Conservation (phyloP, 2,329 filamentous ascomycete genomes). For the Paraphoma chrysanthemicola region DNA sequence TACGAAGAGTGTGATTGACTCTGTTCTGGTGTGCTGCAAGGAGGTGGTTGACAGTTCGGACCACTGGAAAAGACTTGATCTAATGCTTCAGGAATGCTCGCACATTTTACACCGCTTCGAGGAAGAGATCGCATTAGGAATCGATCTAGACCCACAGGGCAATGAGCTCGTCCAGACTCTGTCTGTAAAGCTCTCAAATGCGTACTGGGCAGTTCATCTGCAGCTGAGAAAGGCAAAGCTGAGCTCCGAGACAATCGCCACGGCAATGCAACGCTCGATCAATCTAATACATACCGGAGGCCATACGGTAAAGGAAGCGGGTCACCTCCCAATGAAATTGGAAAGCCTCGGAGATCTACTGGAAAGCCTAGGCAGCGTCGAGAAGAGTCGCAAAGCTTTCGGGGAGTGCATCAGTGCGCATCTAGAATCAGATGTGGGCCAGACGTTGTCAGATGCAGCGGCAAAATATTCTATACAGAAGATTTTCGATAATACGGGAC, state of each 20-base stretch:
- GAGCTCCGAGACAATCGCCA: slow-evolving; percentile 56
- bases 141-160: slow-evolving; percentile 7
- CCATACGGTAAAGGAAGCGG: slow-evolving; percentile 63
- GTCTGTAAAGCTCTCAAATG: slow-evolving; percentile 72
- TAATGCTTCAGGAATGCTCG: slow-evolving; percentile 40
- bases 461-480: slow-evolving; percentile 57
- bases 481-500: slow-evolving; percentile 62
- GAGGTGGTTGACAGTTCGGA: slow-evolving; percentile 23
- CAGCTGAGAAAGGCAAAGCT: slow-evolving; percentile 56
- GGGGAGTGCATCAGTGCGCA: slow-evolving; percentile 68
- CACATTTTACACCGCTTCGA: slow-evolving; percentile 37
- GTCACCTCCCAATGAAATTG: slow-evolving; percentile 68
- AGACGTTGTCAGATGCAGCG: slow-evolving; percentile 60
- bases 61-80: slow-evolving; percentile 42
- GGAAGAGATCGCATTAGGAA: slow-evolving; percentile 12
- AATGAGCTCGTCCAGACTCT: slow-evolving; percentile 25
- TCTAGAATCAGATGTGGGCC: slow-evolving; percentile 64
- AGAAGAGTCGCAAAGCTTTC: slow-evolving; percentile 66
- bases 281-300: slow-evolving; percentile 66
- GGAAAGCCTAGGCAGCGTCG: slow-evolving; percentile 59
- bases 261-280: slow-evolving; percentile 68
- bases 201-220: slow-evolving; percentile 71
- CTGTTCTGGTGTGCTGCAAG: slow-evolving; percentile 43
- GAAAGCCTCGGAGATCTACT: slow-evolving; percentile 71
- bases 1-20: slow-evolving; percentile 45